phyloP scores from a whole-genome alignment of 78 protist genomes.

The Andalucia godoyi region DNA sequence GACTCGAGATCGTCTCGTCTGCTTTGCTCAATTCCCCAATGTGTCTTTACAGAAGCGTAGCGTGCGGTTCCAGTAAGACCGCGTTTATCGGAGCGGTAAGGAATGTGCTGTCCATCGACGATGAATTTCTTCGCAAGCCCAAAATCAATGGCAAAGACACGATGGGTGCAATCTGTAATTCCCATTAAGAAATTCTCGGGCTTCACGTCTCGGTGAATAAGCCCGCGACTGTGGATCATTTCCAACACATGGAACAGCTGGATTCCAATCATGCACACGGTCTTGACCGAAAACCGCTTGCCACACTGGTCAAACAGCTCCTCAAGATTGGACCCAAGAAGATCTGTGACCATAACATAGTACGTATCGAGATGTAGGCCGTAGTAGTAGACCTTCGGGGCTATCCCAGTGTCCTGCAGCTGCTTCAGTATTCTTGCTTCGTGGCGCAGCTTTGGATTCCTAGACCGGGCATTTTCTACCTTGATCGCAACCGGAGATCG shows the following conservation, averaged over 20 bases:
- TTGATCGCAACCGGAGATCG: too few species aligned
- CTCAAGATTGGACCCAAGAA: constrained; percentile 93
- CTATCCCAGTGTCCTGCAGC: too few species aligned
- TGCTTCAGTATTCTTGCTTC: too few species aligned
- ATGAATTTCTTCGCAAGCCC: constrained; percentile 94
- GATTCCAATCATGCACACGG: constrained; percentile 83
- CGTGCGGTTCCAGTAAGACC: constrained; percentile 94
- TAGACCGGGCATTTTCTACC: too few species aligned
- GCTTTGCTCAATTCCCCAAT: constrained; percentile 73
- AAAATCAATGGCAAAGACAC: constrained; percentile 83
- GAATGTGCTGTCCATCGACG: constrained; percentile 84
- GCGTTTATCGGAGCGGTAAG: constrained; percentile 83
- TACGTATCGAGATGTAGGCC: constrained; percentile 15
- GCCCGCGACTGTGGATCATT: constrained; percentile 63
- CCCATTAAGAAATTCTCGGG: constrained; percentile 96
- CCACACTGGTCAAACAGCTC: constrained; percentile 89
- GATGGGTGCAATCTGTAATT: constrained; percentile 42
- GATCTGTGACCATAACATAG: constrained; percentile 81
- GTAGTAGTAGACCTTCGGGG: constrained; percentile 17
- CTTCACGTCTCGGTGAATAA: constrained; percentile 89
- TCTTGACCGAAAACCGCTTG: constrained; percentile 69
- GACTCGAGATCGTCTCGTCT: constrained; percentile 82
- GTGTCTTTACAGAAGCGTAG: constrained; percentile 84
- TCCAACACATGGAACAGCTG: constrained; percentile 73
- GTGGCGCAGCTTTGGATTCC: too few species aligned